Evolutionary conservation across 441 rosid genomes (phyloP).

Genomic region (Eutrema salsugineum): DNA sequence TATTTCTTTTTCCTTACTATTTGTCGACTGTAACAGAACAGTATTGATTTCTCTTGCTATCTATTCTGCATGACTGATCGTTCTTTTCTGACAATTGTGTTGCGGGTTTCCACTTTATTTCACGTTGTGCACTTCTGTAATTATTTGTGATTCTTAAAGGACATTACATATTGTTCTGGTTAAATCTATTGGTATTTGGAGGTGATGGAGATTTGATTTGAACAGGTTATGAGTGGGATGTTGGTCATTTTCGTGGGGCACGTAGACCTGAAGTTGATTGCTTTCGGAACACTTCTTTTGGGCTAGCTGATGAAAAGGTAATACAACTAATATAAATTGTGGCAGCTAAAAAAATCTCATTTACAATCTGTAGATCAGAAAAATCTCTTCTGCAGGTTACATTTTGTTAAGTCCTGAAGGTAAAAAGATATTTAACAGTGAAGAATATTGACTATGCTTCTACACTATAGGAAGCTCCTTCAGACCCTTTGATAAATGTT

Average conservation of each 20-base stretch:
- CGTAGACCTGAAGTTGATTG: constrained; percentile 84
- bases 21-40: background rate
- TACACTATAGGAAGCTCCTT: constrained; percentile 44
- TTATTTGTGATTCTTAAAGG: background rate
- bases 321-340: constrained; percentile 5
- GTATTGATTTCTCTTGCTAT: background rate
- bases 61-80: background rate
- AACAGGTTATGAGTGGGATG: constrained; percentile 94
- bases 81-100: background rate
- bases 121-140: background rate
- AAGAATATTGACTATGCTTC: background rate
- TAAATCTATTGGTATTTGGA: background rate
- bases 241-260: constrained; percentile 80
- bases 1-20: constrained; percentile 20
- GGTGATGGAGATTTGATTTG: constrained; percentile 23
- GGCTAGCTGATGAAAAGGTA: constrained; percentile 60
- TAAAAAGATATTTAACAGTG: background rate
- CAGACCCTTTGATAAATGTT: constrained; percentile 66
- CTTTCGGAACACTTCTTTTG: constrained; percentile 83
- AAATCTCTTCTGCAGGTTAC: background rate
- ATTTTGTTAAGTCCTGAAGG: background rate
- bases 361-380: background rate
- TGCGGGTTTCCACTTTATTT: background rate
- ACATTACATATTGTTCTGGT: background rate
- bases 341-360: background rate